Evolutionary conservation across 129 eudicot species (phyloP).

Genomic region (Mikania micrantha): DNA sequence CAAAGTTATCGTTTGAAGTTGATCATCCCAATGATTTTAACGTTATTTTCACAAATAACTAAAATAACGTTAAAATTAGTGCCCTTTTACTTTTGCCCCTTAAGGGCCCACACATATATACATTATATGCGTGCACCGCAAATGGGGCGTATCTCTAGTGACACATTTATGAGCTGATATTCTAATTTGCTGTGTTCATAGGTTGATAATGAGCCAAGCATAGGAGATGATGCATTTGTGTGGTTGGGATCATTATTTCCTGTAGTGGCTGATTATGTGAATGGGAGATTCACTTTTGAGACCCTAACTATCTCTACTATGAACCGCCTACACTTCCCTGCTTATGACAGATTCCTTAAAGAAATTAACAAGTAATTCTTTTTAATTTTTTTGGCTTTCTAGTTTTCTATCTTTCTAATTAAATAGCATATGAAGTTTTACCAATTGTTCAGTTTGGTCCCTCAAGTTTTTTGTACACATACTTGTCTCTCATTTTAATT

Average conservation of each 20-base stretch:
- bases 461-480: background rate
- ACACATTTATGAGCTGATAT: background rate
- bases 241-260: slow-evolving; percentile 80
- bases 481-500: background rate
- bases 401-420: background rate
- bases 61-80: no score
- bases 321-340: slow-evolving; percentile 73
- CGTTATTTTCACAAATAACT: no score
- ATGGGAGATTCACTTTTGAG: slow-evolving; percentile 80
- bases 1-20: no score
- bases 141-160: no score
- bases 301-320: slow-evolving; percentile 64
- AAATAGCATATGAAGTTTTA: background rate
- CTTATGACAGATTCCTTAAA: slow-evolving; percentile 63
- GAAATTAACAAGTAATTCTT: slow-evolving; percentile 50
- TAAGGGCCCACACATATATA: no score
- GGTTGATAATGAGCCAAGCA: slow-evolving; percentile 73
- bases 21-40: no score
- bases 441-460: background rate
- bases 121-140: no score
- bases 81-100: no score
- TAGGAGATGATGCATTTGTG: slow-evolving; percentile 72
- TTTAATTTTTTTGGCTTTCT: background rate
- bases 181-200: slow-evolving; percentile 22
- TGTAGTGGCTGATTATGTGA: slow-evolving; percentile 55